Evolutionary conservation across 2,329 filamentous ascomycete species (phyloP).

Genomic region (Mycogone perniciosa): DNA sequence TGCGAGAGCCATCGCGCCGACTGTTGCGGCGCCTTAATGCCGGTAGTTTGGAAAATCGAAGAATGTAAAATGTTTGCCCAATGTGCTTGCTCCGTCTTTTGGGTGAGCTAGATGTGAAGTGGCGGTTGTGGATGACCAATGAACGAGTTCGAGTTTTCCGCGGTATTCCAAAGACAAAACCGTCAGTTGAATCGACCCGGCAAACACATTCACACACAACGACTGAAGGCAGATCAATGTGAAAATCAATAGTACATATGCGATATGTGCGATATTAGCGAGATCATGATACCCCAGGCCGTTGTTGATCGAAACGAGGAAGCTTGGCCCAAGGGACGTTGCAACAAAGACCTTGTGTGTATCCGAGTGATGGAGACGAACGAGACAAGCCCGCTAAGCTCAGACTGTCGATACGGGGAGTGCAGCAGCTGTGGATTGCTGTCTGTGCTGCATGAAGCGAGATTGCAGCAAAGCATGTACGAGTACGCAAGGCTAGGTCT

Average conservation of each 20-base stretch:
- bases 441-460: slow-evolving; percentile 10
- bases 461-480: slow-evolving; percentile 12
- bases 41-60: neutral
- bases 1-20: slow-evolving; percentile 44
- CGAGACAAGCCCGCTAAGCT: neutral
- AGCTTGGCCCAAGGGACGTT: neutral
- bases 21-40: slow-evolving; percentile 4
- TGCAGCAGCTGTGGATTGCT: neutral
- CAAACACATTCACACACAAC: neutral
- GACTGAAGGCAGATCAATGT: neutral
- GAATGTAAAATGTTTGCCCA: no score
- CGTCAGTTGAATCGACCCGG: neutral
- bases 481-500: slow-evolving; percentile 11
- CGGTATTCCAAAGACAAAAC: neutral
- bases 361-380: neutral
- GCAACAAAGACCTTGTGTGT: neutral
- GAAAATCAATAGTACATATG: slow-evolving; percentile 9
- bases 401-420: neutral
- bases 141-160: no score
- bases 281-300: slow-evolving; percentile 9
- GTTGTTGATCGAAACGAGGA: slow-evolving; percentile 8
- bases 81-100: neutral
- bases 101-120: neutral
- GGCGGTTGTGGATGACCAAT: neutral
- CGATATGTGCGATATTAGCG: slow-evolving; percentile 6